Conservation (phyloP, 1,284 basidiomycete genomes). For the Leccinum subatratum region DNA sequence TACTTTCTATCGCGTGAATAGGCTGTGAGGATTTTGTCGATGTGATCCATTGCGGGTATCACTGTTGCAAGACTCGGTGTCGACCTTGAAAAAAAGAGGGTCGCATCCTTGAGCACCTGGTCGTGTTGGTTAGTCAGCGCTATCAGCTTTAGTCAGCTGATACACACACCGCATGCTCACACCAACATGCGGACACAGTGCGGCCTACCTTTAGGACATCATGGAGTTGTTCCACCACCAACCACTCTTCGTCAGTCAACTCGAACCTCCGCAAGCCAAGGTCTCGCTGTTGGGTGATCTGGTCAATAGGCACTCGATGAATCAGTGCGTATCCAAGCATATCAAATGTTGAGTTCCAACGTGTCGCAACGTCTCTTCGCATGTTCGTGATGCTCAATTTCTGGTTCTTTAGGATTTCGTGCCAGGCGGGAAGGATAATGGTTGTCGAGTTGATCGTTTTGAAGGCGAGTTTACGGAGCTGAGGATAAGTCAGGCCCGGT, state of each 20-base stretch:
- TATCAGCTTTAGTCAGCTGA: not conserved
- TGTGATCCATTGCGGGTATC: constrained; percentile 30
- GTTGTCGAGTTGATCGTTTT: not conserved
- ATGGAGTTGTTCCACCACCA: not conserved
- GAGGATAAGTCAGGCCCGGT: not conserved
- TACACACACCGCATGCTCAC: not conserved
- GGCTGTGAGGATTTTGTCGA: constrained; percentile 2
- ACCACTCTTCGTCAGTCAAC: not conserved
- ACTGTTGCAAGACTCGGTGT: constrained; percentile 24
- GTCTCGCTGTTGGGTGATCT: not conserved
- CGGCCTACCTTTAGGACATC: not conserved
- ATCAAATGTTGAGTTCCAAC: constrained; percentile 7
- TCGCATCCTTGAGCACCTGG: constrained; percentile 24
- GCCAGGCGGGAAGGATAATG: not conserved
- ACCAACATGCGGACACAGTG: too few species aligned
- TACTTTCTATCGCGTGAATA: not conserved
- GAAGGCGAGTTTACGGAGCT: not conserved
- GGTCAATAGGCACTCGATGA: not conserved
- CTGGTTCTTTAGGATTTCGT: not conserved
- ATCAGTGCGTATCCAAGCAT: not conserved
- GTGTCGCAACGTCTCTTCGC: not conserved
- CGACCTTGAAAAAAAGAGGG: constrained; percentile 22
- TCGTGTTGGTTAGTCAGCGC: not conserved
- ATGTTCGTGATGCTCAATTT: not conserved
- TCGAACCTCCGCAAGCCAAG: not conserved